Percentiles rank a stretch among this genome's conserved stretches.
phyloP scores from a whole-genome alignment of 768 basidiomycete genomes.

The Tephrocybe sp. region DNA sequence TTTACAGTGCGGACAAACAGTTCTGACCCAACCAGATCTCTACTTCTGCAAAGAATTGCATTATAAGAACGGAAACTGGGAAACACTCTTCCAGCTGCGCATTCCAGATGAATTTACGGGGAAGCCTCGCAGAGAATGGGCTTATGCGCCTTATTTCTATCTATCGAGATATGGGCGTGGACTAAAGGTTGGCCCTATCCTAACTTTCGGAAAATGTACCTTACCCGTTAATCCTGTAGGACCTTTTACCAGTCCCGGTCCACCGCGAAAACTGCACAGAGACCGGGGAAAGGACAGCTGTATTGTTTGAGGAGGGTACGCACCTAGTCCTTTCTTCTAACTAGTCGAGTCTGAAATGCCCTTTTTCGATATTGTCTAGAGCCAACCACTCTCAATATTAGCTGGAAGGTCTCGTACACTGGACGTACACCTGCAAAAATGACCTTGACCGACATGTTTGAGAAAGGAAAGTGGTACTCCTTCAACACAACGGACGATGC shows the following conservation, averaged over 20 bases:
- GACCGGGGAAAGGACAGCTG: background rate
- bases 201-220: too few species aligned
- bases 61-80: constrained; percentile 23
- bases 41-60: constrained; percentile 22
- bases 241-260: constrained; percentile 30
- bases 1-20: constrained; percentile 8
- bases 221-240: constrained; percentile 16
- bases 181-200: constrained; percentile 19
- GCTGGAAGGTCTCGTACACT: constrained; percentile 30
- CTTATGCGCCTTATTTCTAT: constrained; percentile 32
- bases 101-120: constrained; percentile 15
- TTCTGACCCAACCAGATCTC: constrained; percentile 7
- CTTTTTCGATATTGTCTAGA: too few species aligned
- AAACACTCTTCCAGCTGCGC: constrained; percentile 28
- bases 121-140: constrained; percentile 22
- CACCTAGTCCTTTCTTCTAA: too few species aligned
- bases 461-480: constrained; percentile 11
- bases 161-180: constrained; percentile 24
- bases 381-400: constrained; percentile 25
- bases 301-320: too few species aligned
- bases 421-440: constrained; percentile 26
- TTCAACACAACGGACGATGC: constrained; percentile 23
- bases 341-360: too few species aligned
- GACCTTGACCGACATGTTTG: constrained; percentile 15
- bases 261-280: constrained; percentile 24